Evolutionary conservation across 257 asterid species (phyloP).

Genomic region (Solanum lycopersicoides): DNA sequence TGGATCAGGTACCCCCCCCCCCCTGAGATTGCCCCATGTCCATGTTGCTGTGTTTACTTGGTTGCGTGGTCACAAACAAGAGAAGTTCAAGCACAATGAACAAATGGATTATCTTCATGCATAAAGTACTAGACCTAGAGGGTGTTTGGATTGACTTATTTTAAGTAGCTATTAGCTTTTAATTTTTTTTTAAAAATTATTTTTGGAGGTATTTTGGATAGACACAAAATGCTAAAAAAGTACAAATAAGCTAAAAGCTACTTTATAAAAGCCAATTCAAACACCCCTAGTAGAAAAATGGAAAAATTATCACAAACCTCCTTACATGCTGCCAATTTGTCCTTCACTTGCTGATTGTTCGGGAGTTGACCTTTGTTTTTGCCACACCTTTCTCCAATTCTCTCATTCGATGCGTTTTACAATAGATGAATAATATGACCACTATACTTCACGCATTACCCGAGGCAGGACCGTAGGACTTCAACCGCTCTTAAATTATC

Average conservation of each 20-base stretch:
- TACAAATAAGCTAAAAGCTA: neutral
- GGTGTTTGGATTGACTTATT: neutral
- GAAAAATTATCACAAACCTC: neutral
- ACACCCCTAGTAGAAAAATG: neutral
- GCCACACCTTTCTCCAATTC: neutral
- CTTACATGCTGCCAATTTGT: neutral
- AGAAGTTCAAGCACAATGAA: neutral
- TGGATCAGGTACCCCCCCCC: slow-evolving; percentile 60
- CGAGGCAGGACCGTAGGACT: neutral
- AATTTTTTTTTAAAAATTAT: too few species aligned
- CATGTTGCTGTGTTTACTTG: neutral
- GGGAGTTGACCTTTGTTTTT: neutral
- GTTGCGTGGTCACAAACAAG: neutral
- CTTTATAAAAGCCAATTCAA: neutral
- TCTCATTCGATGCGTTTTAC: neutral
- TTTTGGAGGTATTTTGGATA: neutral
- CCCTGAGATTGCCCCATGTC: neutral
- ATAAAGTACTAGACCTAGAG: neutral
- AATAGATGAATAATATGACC: neutral
- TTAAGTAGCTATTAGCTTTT: neutral
- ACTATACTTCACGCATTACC: neutral
- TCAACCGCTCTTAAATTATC: neutral
- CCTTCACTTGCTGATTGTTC: neutral
- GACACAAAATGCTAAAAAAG: neutral
- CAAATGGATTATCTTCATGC: neutral